Base-by-base conservation (phyloP, 345 rosid genomes). In the Erodium maritimum region DNA sequence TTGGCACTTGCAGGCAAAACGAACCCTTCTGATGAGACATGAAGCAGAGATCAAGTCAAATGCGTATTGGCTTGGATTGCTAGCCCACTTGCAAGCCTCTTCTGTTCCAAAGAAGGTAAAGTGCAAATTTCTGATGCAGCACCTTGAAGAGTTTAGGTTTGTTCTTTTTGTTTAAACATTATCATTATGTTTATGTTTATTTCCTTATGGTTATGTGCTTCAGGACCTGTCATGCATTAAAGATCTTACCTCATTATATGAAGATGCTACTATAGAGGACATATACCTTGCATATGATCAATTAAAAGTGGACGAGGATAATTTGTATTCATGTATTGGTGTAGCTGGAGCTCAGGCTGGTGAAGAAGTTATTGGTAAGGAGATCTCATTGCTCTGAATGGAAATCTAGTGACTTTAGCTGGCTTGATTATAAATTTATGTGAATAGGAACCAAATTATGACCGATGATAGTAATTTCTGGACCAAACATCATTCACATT, bases 11-110 rank as follows among this genome's bases (percentile, higher is more conserved):
- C 87, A 93, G 99, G 99, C 99, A 64, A 94, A 82, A 71, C 80
- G 96, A 46, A 90, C 99, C 42, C 88, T 94, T 62, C 77, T 94
- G 45, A 90, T 94, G 99, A 85, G 97, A 65, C 99, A 94, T 75
- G 99, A 94, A 78, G 97, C 97, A 64, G 99, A 94, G 70, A 79
- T 90, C n/a, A 94, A 94, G 79, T 90, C 99, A 70, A 94, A 94
- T 77, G 95, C 95, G 11, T 94, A 94, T 71, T 94, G 99, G 99
- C 97, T 94, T 61, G 96, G 96, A 57, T 75, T 94, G 67, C 72
- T 94, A 65, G 91, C 97, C 67, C 99, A 94, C 74, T 75, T 90
- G 81, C 99, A 94, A 79, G 96, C 96, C 61, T 76, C 95, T 55
- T 85, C 95, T 53, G 95, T 94, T 71, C 86, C 90, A 13, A 87